Conservation (phyloP, 148 eudicot genomes). For the Chenopodium album region DNA sequence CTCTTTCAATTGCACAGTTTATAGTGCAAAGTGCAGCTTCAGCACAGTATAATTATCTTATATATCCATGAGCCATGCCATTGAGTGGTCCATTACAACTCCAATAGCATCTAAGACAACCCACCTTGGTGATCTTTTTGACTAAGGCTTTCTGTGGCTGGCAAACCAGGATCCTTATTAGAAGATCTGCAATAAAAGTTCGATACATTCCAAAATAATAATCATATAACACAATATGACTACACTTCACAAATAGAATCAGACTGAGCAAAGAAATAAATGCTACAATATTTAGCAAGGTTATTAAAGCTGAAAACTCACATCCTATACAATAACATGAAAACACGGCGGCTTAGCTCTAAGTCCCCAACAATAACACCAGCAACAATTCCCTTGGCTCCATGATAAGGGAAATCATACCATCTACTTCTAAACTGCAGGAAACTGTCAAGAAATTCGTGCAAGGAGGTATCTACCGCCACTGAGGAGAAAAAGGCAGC, state of each 20-base stretch:
- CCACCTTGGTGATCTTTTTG: conserved; percentile 81
- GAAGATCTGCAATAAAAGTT: conserved; percentile 59
- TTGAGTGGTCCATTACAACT: neutral
- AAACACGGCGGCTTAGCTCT: conserved; percentile 82
- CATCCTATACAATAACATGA: conserved; percentile 92
- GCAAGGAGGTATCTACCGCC: conserved; percentile 72
- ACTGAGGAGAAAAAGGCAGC: conserved; percentile 42
- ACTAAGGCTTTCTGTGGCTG: conserved; percentile 64
- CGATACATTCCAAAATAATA: neutral
- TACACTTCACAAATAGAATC: neutral
- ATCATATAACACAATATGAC: neutral
- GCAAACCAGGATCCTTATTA: conserved; percentile 79
- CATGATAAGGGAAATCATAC: conserved; percentile 93
- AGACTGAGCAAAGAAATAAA: neutral
- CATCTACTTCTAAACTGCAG: conserved; percentile 85
- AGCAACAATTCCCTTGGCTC: conserved; percentile 82
- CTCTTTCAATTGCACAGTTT: neutral
- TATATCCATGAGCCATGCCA: neutral
- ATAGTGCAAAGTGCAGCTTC: neutral
- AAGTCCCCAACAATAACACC: conserved; percentile 90
- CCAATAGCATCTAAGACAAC: conserved; percentile 25
- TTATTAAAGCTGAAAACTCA: conserved; percentile 33
- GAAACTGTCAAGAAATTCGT: conserved; percentile 79
- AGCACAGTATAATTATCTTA: neutral
- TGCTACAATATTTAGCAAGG: neutral